Evolutionary conservation across 2,329 filamentous ascomycete genomes (phyloP), one percentile per base, ranked within the genome.

Genomic region (Exophiala oligosperma): DNA sequence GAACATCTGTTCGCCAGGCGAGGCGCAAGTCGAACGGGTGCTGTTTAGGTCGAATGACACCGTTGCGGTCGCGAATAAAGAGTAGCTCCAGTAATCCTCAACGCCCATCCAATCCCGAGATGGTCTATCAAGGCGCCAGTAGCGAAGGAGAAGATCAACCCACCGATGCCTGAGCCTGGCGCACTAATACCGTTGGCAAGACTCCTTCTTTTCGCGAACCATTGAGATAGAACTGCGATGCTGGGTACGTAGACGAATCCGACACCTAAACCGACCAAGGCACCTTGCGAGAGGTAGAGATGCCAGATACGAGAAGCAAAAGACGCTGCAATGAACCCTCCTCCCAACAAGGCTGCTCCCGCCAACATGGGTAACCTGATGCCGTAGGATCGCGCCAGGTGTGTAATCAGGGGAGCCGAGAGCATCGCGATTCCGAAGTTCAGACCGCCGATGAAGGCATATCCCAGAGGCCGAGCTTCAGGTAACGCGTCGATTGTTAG

Each of bases 381-480:
- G 2, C 61, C 60, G 40, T 52, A 56, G 26, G 48, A 55, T 3
- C 66, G 63, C 3, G 57, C 62, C 8, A 70, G 14, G 17, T 52
- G 38, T 8, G 68, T 70, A 3, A 66, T 64, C 0, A 66, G 1
- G 49, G 69, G 69, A 2, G 68, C 67, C 11, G 65, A 51, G 4
- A 71, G 55, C 56, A 69, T 62, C 6, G 67, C 65, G 1, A 56
- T 38, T 2, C 54, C 62, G 53, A 70, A 64, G 7, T 63, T 67
- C 9, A 70, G 49, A 2, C 67, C 64, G 8, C 69, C 69, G 23
- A 72, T 64, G 41, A 72, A 67, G 1, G 69, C 69, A 57, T 66
- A 72, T 23, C 71, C 65, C 12, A 70, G 53, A 28, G 54, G 59
- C 2, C 48, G 56, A 2, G 67, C 61, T 17, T 52, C 60, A 1